These are phyloP conservation scores for Penicillium canariense DNA, from an alignment of 495 filamentous ascomycete genomes.

Conservation along the genomic window DNA sequence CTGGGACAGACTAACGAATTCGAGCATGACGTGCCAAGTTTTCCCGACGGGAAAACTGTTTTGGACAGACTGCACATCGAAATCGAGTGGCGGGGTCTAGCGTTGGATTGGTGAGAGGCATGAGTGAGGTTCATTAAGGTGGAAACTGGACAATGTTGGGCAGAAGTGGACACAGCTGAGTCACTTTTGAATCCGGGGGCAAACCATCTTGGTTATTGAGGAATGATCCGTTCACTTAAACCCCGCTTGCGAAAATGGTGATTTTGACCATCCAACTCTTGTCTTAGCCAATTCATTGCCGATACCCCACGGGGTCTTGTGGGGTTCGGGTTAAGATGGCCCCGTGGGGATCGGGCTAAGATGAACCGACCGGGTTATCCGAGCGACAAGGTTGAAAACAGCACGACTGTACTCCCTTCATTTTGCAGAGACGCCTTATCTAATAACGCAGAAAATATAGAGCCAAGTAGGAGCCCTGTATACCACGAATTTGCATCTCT, in stretches of 20 bases:
- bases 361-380: neutral
- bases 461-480: no score
- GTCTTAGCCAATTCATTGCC: neutral
- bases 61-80: constrained; percentile 6
- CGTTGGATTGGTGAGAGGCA: constrained; percentile 1
- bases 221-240: neutral
- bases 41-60: constrained; percentile 12
- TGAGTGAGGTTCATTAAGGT: neutral
- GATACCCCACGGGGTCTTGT: neutral
- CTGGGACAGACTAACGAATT: constrained; percentile 4
- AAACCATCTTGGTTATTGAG: neutral
- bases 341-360: constrained; percentile 1
- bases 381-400: neutral
- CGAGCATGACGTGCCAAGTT: constrained; percentile 9
- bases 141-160: constrained; percentile 6
- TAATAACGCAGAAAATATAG: neutral
- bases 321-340: neutral
- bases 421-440: no score
- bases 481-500: no score
- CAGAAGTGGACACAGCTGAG: constrained; percentile 1
- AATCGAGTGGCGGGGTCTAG: constrained; percentile 4
- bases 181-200: neutral
- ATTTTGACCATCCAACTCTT: neutral
- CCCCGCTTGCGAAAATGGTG: neutral
- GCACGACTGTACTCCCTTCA: no score